These are phyloP conservation scores for Malus fusca DNA, from an alignment of 306 rosid genomes.

Conservation along the genomic window DNA sequence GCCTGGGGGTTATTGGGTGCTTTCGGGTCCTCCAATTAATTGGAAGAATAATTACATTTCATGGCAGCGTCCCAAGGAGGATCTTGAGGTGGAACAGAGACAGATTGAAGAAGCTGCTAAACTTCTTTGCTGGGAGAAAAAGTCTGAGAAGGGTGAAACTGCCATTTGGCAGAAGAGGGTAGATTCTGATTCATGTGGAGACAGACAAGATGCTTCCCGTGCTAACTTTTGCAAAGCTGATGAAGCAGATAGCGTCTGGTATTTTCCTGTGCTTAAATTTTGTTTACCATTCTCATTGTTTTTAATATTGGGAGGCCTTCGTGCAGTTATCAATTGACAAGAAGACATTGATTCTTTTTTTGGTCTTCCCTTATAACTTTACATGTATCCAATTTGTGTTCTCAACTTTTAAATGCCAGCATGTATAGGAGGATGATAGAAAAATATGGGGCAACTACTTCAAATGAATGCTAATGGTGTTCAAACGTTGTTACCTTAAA, in stretches of 20 bases:
- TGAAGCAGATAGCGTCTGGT: constrained; percentile 73
- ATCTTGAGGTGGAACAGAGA: constrained; percentile 73
- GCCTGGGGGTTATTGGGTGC: constrained; percentile 98
- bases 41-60: constrained; percentile 72
- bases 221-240: constrained; percentile 51
- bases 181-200: constrained; percentile 58
- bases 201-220: constrained; percentile 52
- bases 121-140: constrained; percentile 97
- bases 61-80: constrained; percentile 89
- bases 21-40: constrained; percentile 93
- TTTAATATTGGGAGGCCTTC: neutral
- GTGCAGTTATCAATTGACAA: neutral
- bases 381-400: neutral
- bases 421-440: neutral
- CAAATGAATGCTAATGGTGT: neutral
- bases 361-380: neutral
- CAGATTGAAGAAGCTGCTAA: constrained; percentile 75
- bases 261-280: constrained; percentile 9
- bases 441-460: neutral
- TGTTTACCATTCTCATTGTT: neutral
- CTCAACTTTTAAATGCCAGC: neutral
- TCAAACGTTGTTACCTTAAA: neutral
- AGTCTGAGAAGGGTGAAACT: constrained; percentile 69
- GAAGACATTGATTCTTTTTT: neutral
- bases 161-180: constrained; percentile 84